phyloP scores from a whole-genome alignment of 257 asterid species.

The Rehmannia glutinosa region DNA sequence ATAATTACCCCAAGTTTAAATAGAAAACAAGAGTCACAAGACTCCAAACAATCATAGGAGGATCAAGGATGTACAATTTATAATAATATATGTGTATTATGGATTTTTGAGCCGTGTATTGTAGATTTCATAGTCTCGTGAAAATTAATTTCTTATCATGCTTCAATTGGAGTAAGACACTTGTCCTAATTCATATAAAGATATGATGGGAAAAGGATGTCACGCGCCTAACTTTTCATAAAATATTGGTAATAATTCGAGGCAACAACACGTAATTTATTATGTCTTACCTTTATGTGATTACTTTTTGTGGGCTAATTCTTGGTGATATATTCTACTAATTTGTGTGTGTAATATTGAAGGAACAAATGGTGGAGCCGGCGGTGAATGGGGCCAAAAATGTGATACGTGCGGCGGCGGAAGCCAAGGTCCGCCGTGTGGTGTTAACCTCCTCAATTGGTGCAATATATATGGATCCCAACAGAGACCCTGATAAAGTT shows the following conservation, averaged over 20 bases:
- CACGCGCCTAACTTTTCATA: not conserved
- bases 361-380: conserved; percentile 99
- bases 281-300: not conserved
- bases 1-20: too few species aligned
- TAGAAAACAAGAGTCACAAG: too few species aligned
- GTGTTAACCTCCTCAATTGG: conserved; percentile 91
- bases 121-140: not conserved
- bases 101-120: too few species aligned
- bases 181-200: conserved; percentile 1
- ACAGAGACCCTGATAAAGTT: conserved; percentile 47
- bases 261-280: not conserved
- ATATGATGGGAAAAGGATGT: too few species aligned
- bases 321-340: too few species aligned
- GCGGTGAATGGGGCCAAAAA: conserved; percentile 73
- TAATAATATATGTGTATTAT: too few species aligned
- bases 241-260: not conserved
- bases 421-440: conserved; percentile 69
- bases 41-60: not conserved
- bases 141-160: not conserved
- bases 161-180: not conserved
- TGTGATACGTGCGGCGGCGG: conserved; percentile 82
- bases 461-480: conserved; percentile 86
- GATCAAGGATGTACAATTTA: too few species aligned
- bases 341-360: not conserved
- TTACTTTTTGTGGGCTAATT: not conserved